These are phyloP conservation scores for Penicillium verrucosum DNA, from an alignment of 2,329 filamentous ascomycete species.

Conservation along the genomic window DNA sequence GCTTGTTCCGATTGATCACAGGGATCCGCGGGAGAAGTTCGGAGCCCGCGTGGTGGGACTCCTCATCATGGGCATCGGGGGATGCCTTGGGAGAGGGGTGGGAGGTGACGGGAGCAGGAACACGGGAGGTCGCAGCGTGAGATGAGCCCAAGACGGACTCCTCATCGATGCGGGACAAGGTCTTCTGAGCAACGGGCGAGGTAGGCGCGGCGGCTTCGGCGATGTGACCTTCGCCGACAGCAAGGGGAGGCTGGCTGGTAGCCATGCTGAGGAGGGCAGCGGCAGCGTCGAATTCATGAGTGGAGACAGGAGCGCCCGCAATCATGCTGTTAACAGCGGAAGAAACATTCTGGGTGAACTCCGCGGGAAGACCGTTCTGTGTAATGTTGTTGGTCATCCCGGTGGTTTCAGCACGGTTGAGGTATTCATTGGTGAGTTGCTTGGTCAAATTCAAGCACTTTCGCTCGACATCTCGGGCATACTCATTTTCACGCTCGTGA, in stretches of 20 bases:
- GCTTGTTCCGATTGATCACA: slow-evolving; percentile 10
- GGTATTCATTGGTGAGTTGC: slow-evolving; percentile 11
- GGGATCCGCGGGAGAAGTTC: slow-evolving; percentile 5
- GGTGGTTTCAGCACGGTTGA: background rate
- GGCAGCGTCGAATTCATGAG: slow-evolving; percentile 14
- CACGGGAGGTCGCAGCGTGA: background rate
- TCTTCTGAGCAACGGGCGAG: background rate
- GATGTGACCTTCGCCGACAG: slow-evolving; percentile 1
- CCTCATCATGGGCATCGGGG: background rate
- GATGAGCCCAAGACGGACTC: slow-evolving; percentile 5
- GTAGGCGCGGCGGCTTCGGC: background rate
- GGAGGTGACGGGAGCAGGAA: background rate
- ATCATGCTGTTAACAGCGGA: slow-evolving; percentile 7
- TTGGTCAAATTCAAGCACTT: slow-evolving; percentile 10
- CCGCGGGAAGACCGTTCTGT: background rate
- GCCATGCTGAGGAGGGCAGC: slow-evolving; percentile 15
- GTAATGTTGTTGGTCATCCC: background rate
- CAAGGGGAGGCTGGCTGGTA: background rate
- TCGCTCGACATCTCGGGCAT: slow-evolving; percentile 6
- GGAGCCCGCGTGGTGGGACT: slow-evolving; percentile 2
- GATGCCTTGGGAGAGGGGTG: background rate
- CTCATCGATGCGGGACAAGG: slow-evolving; percentile 6
- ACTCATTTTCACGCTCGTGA: background rate
- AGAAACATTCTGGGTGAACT: slow-evolving; percentile 2
- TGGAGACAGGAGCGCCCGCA: background rate